Evolutionary conservation across 2,329 filamentous ascomycete species (phyloP).

Genomic region (Dactylellina cionopaga): DNA sequence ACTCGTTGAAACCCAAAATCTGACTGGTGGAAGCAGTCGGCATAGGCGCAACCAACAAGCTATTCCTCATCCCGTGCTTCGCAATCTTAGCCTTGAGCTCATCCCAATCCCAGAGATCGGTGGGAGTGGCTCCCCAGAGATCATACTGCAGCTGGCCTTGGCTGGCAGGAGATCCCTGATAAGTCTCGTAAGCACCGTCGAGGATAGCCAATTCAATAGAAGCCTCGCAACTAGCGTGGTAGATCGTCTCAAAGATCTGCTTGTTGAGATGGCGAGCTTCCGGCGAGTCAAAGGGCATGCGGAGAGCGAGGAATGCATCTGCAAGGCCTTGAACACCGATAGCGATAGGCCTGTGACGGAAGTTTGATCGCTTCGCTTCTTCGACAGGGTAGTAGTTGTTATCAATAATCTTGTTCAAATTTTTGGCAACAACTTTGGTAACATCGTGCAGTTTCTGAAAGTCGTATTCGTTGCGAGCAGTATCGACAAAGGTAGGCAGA

Average conservation of each 20-base stretch:
- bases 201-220: slow-evolving; percentile 87
- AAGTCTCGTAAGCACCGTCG: slow-evolving; percentile 85
- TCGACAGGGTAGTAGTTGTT: slow-evolving; percentile 98
- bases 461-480: slow-evolving; percentile 84
- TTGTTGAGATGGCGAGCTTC: slow-evolving; percentile 94
- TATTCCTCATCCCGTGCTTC: slow-evolving; percentile 93
- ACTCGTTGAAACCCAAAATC: slow-evolving; percentile 99
- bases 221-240: slow-evolving; percentile 90
- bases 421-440: slow-evolving; percentile 87
- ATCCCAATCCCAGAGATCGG: slow-evolving; percentile 96
- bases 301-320: slow-evolving; percentile 95
- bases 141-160: slow-evolving; percentile 97
- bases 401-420: slow-evolving; percentile 98
- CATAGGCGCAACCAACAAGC: slow-evolving; percentile 94
- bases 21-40: slow-evolving; percentile 96
- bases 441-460: slow-evolving; percentile 98
- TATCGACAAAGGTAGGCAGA: slow-evolving; percentile 89
- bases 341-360: slow-evolving; percentile 94
- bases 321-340: slow-evolving; percentile 97
- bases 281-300: slow-evolving; percentile 94
- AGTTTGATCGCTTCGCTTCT: slow-evolving; percentile 94
- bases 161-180: slow-evolving; percentile 91
- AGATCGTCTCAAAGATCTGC: slow-evolving; percentile 99
- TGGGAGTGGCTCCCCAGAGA: slow-evolving; percentile 96
- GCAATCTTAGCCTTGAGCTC: slow-evolving; percentile 88